Percentiles rank a stretch among this genome's conserved stretches.
These are phyloP conservation scores for Lolium rigidum DNA, from an alignment of 176 grass and related monocot genomes.

Conservation along the genomic window DNA sequence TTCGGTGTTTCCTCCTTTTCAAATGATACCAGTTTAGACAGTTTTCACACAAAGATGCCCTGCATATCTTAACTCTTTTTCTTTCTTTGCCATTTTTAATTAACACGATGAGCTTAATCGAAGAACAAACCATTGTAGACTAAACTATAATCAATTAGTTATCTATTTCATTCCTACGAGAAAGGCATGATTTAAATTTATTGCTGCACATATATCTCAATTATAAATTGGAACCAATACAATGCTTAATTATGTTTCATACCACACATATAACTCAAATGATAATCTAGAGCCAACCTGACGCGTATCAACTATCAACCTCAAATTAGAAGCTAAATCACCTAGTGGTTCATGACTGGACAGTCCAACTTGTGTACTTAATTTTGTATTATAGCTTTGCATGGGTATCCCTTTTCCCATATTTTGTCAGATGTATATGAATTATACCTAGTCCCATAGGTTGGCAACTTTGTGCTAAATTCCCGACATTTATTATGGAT, in stretches of 20 bases:
- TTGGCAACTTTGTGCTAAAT: no score
- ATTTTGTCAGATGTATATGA: background rate
- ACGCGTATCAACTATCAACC: background rate
- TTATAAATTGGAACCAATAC: background rate
- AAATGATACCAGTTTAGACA: background rate
- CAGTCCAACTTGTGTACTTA: background rate
- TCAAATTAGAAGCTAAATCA: background rate
- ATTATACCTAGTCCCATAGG: no score
- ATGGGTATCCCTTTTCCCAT: background rate
- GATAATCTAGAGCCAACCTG: background rate
- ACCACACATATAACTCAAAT: conserved; percentile 3
- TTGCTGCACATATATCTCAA: background rate
- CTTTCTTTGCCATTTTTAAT: background rate
- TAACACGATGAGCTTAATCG: background rate
- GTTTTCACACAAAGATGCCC: conserved; percentile 3
- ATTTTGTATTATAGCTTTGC: conserved; percentile 3
- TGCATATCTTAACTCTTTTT: background rate
- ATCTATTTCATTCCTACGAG: background rate
- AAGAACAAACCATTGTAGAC: background rate
- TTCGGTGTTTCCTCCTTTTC: background rate
- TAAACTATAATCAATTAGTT: background rate
- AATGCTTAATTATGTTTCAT: background rate
- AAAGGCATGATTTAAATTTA: background rate
- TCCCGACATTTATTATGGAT: no score
- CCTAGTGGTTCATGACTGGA: conserved; percentile 3